Conservation (phyloP, 768 basidiomycete genomes). For the Leccinum subtestaceum region DNA sequence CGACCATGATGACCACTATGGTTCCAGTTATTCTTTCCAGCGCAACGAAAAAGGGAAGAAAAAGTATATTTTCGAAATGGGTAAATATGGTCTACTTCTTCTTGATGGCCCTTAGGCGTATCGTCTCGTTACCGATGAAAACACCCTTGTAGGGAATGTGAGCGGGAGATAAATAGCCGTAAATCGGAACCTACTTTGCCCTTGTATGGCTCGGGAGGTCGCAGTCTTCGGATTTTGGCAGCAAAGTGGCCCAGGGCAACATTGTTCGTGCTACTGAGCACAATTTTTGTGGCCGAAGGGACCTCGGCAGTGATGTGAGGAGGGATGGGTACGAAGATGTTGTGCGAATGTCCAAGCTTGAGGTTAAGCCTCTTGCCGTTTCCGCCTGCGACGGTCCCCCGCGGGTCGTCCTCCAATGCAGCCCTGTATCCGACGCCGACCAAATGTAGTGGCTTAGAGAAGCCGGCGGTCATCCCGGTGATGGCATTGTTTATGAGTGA, state of each 20-base stretch:
- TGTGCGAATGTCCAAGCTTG: constrained; percentile 91
- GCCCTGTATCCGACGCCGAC: constrained; percentile 96
- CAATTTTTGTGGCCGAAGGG: constrained; percentile 79
- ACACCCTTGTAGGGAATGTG: constrained; percentile 60
- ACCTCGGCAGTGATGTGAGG: constrained; percentile 77
- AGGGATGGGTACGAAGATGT: constrained; percentile 81
- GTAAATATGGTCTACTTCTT: constrained; percentile 70
- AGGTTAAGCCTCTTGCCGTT: constrained; percentile 74
- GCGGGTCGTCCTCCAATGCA: constrained; percentile 76
- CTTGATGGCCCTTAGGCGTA: constrained; percentile 88
- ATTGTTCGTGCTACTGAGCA: constrained; percentile 83
- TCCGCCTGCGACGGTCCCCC: constrained; percentile 54
- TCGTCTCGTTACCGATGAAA: constrained; percentile 89
- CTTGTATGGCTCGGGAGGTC: constrained; percentile 96
- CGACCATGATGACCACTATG: not conserved
- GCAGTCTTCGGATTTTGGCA: constrained; percentile 76
- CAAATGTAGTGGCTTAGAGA: constrained; percentile 76
- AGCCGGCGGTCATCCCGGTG: constrained; percentile 85
- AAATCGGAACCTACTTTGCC: constrained; percentile 73
- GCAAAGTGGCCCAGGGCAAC: constrained; percentile 85
- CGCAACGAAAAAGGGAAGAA: not conserved
- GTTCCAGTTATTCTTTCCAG: not conserved
- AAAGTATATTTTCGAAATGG: constrained; percentile 6
- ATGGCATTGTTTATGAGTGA: constrained; percentile 89
- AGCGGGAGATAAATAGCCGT: not conserved